Conservation (phyloP, 2,329 filamentous ascomycete genomes). For the Penicillium sp. region DNA sequence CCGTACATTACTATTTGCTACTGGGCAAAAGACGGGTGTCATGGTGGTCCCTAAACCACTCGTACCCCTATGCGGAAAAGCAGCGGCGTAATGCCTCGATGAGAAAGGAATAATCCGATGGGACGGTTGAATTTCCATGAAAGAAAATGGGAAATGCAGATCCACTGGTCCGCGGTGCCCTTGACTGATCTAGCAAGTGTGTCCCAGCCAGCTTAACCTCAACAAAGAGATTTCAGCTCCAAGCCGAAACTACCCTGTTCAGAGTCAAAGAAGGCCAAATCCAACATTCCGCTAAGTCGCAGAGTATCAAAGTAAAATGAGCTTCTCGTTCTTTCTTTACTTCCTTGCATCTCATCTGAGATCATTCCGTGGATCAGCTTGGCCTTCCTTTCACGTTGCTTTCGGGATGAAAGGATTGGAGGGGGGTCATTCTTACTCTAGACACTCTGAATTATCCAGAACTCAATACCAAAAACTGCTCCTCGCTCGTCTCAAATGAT, state of each 20-base stretch:
- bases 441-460: background rate
- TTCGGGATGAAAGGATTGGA: background rate
- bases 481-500: background rate
- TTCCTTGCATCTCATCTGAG: background rate
- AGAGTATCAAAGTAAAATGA: background rate
- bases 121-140: background rate
- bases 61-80: too few relatives aligned
- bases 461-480: background rate
- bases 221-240: background rate
- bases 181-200: background rate
- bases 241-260: background rate
- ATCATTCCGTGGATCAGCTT: background rate
- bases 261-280: background rate
- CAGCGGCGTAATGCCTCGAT: too few relatives aligned
- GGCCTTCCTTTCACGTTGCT: background rate
- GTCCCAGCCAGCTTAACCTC: too few relatives aligned
- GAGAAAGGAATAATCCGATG: background rate
- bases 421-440: background rate
- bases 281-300: background rate
- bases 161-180: background rate
- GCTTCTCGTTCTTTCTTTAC: background rate
- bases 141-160: background rate
- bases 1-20: too few relatives aligned
- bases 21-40: too few relatives aligned
- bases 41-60: too few relatives aligned